These are phyloP conservation scores for Miamiensis avidus DNA, from an alignment of 169 alveolate species.

Conservation along the genomic window DNA sequence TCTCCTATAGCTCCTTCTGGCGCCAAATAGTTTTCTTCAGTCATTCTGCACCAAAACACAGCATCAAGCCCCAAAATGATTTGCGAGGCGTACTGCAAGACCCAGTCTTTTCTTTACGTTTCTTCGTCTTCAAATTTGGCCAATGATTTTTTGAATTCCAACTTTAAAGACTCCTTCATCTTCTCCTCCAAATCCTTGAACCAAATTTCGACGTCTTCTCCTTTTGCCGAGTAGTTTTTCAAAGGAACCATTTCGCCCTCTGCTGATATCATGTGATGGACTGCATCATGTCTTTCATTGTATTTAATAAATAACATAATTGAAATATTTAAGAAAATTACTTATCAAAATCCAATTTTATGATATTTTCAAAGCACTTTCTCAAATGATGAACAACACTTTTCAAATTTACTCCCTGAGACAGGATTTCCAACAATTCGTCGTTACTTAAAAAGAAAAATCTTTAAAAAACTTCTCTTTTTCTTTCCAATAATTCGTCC, in stretches of 20 bases:
- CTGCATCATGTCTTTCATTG: constrained; percentile 39
- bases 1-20: constrained; percentile 70
- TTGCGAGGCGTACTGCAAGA: constrained; percentile 83
- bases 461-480: constrained; percentile 85
- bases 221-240: constrained; percentile 81
- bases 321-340: too few relatives aligned
- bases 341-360: constrained; percentile 75
- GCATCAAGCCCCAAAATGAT: constrained; percentile 81
- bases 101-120: constrained; percentile 88
- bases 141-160: constrained; percentile 76
- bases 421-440: constrained; percentile 88
- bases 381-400: constrained; percentile 90
- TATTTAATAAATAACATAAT: too few relatives aligned
- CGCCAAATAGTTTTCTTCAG: constrained; percentile 51
- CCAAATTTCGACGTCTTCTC: constrained; percentile 94
- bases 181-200: constrained; percentile 85
- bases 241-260: constrained; percentile 91
- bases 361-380: constrained; percentile 91
- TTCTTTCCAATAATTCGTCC: constrained; percentile 87
- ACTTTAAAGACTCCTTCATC: constrained; percentile 84
- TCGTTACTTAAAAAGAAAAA: constrained; percentile 93
- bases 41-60: constrained; percentile 72
- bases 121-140: constrained; percentile 67
- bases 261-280: constrained; percentile 85
- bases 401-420: constrained; percentile 86